Conservation (phyloP, 306 rosid species). For the Potentilla sterilis region DNA sequence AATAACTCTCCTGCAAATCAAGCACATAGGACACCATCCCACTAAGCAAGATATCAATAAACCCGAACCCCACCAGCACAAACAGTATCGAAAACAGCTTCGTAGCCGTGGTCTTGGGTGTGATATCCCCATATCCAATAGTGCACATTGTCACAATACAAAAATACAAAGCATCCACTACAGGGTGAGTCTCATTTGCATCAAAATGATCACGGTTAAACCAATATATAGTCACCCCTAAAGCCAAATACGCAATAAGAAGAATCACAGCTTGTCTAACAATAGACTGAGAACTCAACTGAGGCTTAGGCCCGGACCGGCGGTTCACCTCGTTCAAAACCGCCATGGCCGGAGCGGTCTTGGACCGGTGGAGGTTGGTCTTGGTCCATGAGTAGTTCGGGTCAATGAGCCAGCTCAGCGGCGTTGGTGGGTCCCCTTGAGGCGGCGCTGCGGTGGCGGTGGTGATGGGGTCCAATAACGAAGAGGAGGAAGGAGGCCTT, state of each 20-base stretch:
- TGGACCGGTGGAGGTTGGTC: conserved; percentile 75
- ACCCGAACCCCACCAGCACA: conserved; percentile 92
- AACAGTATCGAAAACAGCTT: conserved; percentile 78
- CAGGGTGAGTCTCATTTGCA: conserved; percentile 66
- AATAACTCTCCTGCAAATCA: conserved; percentile 84
- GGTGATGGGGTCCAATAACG: conserved; percentile 24
- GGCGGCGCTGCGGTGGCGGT: conserved; percentile 5
- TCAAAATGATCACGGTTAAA: conserved; percentile 55
- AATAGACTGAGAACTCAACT: conserved; percentile 49
- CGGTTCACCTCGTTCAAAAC: conserved; percentile 47
- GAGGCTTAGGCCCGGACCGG: conserved; percentile 44
- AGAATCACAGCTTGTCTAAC: conserved; percentile 65
- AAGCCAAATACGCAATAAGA: conserved; percentile 55
- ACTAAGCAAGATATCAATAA: conserved; percentile 76
- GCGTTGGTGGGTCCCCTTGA: conserved; percentile 32
- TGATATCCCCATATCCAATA: conserved; percentile 92
- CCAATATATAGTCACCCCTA: conserved; percentile 81
- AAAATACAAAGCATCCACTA: conserved; percentile 87
- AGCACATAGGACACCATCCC: conserved; percentile 93
- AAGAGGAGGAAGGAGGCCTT: conserved; percentile 46
- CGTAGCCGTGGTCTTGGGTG: conserved; percentile 65
- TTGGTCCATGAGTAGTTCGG: conserved; percentile 54
- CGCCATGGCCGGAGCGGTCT: conserved; percentile 92
- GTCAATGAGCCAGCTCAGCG: conserved; percentile 56
- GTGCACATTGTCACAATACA: conserved; percentile 98